These are phyloP conservation scores for Lasiodiplodia gonubiensis DNA, from an alignment of 2,329 filamentous ascomycete species.

Conservation along the genomic window DNA sequence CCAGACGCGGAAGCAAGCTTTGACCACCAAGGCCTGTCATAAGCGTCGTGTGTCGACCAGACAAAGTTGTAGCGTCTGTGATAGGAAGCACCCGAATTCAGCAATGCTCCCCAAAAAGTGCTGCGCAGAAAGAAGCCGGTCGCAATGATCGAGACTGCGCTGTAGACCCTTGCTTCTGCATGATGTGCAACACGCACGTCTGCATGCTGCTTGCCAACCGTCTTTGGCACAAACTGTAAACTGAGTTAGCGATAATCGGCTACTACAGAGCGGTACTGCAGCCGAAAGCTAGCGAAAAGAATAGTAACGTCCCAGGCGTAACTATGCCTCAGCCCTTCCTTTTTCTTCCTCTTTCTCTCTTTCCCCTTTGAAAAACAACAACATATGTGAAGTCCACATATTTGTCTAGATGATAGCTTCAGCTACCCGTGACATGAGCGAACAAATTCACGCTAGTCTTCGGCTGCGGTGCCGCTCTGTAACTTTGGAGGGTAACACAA, in stretches of 20 bases:
- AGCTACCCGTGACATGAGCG: too few species aligned
- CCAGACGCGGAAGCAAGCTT: constrained; percentile 47
- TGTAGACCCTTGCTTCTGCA: constrained; percentile 43
- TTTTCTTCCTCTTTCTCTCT: too few species aligned
- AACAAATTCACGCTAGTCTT: too few species aligned
- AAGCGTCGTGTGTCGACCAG: constrained; percentile 51
- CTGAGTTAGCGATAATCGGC: constrained; percentile 6
- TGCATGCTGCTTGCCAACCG: constrained; percentile 55
- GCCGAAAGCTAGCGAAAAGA: too few species aligned
- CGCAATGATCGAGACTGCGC: constrained; percentile 47
- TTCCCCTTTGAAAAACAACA: too few species aligned
- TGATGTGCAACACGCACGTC: constrained; percentile 48
- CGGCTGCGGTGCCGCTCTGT: too few species aligned
- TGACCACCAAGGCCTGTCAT: constrained; percentile 46
- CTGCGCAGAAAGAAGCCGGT: constrained; percentile 2
- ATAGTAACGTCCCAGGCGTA: too few species aligned
- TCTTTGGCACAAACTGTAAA: constrained; percentile 50
- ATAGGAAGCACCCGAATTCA: constrained; percentile 56
- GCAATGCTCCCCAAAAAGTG: constrained; percentile 51
- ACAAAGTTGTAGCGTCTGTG: constrained; percentile 45
- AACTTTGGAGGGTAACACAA: not conserved
- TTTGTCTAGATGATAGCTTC: too few species aligned
- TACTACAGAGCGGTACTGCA: too few species aligned
- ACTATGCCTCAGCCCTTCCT: too few species aligned
- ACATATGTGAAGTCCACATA: too few species aligned